Evolutionary conservation across 768 basidiomycete genomes (phyloP).

Genomic region (Russula sp.): DNA sequence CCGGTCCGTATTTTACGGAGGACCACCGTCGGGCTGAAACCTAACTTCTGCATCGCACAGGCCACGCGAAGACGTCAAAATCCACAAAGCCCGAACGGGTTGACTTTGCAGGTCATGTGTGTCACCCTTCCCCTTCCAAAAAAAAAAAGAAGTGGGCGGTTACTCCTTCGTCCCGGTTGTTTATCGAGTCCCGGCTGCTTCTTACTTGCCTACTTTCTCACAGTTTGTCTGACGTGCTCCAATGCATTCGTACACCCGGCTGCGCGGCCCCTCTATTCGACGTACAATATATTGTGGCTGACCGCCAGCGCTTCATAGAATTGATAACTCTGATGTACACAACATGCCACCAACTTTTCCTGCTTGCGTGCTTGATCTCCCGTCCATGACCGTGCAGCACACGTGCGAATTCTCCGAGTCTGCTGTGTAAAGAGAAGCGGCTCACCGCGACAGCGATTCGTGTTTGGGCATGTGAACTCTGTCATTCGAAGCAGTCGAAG

Average conservation of each 20-base stretch:
- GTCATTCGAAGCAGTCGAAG: too few species aligned
- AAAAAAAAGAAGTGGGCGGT: too few species aligned
- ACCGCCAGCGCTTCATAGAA: too few species aligned
- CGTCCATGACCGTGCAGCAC: not conserved
- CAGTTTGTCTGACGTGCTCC: not conserved
- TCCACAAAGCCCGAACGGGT: conserved; percentile 58
- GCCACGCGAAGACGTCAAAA: conserved; percentile 81
- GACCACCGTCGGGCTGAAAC: too few species aligned
- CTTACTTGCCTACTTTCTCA: not conserved
- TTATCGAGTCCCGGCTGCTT: not conserved
- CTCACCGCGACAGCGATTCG: too few species aligned
- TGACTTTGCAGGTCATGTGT: not conserved
- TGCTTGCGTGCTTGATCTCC: not conserved
- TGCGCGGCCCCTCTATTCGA: not conserved
- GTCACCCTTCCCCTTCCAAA: too few species aligned
- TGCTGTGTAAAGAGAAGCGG: too few species aligned
- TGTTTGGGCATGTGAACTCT: too few species aligned
- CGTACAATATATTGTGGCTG: not conserved
- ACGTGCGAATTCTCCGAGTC: too few species aligned
- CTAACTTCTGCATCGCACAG: conserved; percentile 26
- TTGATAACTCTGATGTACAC: too few species aligned
- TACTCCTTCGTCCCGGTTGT: not conserved
- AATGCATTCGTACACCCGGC: not conserved
- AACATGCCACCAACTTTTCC: not conserved
- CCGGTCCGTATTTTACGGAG: conserved; percentile 42